Percentiles rank a stretch among this genome's conserved stretches.
Evolutionary conservation across 2,329 filamentous ascomycete species (phyloP).

Genomic region (Verticillium nubilum): DNA sequence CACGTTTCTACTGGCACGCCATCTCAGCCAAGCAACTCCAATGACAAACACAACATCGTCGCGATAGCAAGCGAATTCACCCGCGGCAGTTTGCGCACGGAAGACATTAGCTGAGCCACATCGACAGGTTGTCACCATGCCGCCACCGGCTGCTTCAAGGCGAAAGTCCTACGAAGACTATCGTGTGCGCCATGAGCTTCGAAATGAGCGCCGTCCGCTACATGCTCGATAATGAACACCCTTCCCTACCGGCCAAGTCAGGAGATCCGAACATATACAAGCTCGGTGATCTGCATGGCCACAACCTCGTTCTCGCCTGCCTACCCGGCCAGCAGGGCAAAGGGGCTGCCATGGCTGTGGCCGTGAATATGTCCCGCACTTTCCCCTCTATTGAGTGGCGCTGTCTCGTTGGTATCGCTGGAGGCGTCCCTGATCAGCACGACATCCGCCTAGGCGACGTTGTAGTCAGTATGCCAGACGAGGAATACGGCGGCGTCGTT

Average conservation of each 20-base stretch:
- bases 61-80: too few species aligned
- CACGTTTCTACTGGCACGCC: too few species aligned
- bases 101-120: too few species aligned
- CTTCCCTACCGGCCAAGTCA: neutral
- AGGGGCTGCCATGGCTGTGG: conserved; percentile 16
- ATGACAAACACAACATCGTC: too few species aligned
- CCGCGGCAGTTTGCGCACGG: too few species aligned
- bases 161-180: neutral
- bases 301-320: conserved; percentile 21
- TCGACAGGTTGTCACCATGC: too few species aligned
- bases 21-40: too few species aligned
- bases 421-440: conserved; percentile 12
- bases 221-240: conserved; percentile 12
- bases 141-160: too few species aligned
- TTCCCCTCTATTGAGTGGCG: conserved; percentile 18
- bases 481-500: conserved; percentile 3
- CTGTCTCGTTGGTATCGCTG: conserved; percentile 20
- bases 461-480: conserved; percentile 7
- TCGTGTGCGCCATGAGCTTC: conserved; percentile 14
- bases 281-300: conserved; percentile 17
- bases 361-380: conserved; percentile 15
- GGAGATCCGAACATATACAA: conserved; percentile 19
- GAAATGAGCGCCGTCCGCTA: conserved; percentile 20
- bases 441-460: conserved; percentile 14
- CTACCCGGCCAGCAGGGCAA: conserved; percentile 19